Evolutionary conservation across 2,329 filamentous ascomycete species (phyloP).

Genomic region (Erysiphe neolycopersici): DNA sequence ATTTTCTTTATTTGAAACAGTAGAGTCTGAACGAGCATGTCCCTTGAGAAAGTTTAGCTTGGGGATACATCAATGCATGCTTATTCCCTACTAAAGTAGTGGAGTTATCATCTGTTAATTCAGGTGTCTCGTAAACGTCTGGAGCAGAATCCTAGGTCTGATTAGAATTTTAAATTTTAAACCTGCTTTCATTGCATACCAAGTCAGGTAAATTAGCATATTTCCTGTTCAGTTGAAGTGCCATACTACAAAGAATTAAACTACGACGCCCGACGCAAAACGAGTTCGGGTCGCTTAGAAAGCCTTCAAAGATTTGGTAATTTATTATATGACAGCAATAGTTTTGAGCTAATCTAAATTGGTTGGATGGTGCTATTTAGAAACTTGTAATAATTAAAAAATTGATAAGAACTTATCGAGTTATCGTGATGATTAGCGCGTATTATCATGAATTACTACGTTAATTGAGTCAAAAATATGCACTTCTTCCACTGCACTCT

Average conservation of each 20-base stretch:
- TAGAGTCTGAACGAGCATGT: constrained; percentile 25
- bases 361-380: no score
- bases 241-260: constrained; percentile 21
- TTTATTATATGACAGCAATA: no score
- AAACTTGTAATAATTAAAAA: no score
- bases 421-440: no score
- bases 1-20: constrained; percentile 29
- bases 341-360: no score
- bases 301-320: no score
- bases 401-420: no score
- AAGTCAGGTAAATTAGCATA: constrained; percentile 60
- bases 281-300: no score
- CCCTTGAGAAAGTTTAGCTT: constrained; percentile 12
- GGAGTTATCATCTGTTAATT: constrained; percentile 70
- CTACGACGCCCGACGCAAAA: no score
- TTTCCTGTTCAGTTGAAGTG: constrained; percentile 38
- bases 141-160: constrained; percentile 58
- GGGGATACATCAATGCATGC: background rate
- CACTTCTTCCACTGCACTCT: no score
- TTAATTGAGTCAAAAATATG: no score
- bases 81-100: constrained; percentile 41
- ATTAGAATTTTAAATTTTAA: background rate
- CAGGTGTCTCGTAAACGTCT: constrained; percentile 91
- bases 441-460: no score
- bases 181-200: constrained; percentile 18